A percentile compares a stretch with the other conserved stretches of the same genome.
Conservation (phyloP, 176 grass and related monocot species). For the Raddia guianensis region DNA sequence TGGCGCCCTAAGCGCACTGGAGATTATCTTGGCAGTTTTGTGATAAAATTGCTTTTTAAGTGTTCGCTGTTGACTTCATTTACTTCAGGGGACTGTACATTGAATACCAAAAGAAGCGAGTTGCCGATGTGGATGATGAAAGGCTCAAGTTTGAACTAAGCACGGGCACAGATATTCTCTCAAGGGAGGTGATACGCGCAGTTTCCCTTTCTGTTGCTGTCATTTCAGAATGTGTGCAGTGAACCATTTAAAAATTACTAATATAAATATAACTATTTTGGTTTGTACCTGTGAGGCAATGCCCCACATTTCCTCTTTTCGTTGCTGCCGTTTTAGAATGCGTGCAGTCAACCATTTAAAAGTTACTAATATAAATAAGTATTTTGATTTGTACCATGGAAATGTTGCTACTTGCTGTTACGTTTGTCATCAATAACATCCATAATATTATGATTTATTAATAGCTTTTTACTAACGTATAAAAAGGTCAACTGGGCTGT, state of each 20-base stretch:
- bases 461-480: not conserved
- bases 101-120: constrained; percentile 80
- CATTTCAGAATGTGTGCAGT: not conserved
- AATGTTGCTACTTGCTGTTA: not conserved
- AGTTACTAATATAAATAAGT: too few relatives aligned
- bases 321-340: too few relatives aligned
- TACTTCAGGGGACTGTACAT: constrained; percentile 66
- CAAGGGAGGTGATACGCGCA: constrained; percentile 62
- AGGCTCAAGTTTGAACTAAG: constrained; percentile 89
- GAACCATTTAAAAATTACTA: not conserved
- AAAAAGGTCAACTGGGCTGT: not conserved
- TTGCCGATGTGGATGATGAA: constrained; percentile 63
- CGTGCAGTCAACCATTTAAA: too few relatives aligned
- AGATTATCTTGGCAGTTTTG: not conserved
- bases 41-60: not conserved
- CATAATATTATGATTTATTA: not conserved
- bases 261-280: too few relatives aligned
- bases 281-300: too few relatives aligned
- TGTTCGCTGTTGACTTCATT: constrained; percentile 16
- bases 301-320: too few relatives aligned
- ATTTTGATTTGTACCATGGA: not conserved
- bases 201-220: constrained; percentile 2
- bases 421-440: not conserved
- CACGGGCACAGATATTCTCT: constrained; percentile 58
- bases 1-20: not conserved